These are phyloP conservation scores for Phytophthora pisi DNA, from an alignment of 352 stramenopile genomes.

Conservation along the genomic window DNA sequence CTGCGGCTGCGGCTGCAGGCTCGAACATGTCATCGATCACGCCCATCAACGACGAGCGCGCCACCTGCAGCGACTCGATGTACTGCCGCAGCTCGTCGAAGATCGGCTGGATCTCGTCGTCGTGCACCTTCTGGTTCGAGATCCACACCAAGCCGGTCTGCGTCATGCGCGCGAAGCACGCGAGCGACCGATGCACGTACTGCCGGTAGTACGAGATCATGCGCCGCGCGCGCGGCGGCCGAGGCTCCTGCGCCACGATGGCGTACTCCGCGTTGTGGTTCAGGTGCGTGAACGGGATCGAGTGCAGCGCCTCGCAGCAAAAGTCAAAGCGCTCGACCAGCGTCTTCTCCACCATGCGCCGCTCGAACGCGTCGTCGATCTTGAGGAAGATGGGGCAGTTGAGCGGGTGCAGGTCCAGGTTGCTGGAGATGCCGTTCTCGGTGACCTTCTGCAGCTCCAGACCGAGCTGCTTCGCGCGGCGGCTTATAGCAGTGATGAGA, in stretches of 20 bases:
- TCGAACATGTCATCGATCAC: slow-evolving; percentile 43
- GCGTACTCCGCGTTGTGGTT: slow-evolving; percentile 67
- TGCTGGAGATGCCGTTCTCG: slow-evolving; percentile 80
- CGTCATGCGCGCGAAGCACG: slow-evolving; percentile 78
- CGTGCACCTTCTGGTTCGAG: slow-evolving; percentile 76
- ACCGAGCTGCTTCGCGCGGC: slow-evolving; percentile 77
- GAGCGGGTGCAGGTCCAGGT: slow-evolving; percentile 79
- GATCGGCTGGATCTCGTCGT: slow-evolving; percentile 67
- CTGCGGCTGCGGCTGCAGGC: not conserved
- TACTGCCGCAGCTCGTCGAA: slow-evolving; percentile 67
- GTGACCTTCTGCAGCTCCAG: slow-evolving; percentile 75
- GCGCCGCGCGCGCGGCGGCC: slow-evolving; percentile 31
- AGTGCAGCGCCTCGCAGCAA: slow-evolving; percentile 71
- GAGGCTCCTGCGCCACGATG: slow-evolving; percentile 39
- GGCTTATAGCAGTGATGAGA: slow-evolving; percentile 69
- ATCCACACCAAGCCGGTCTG: slow-evolving; percentile 83
- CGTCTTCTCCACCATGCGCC: slow-evolving; percentile 63
- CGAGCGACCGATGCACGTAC: slow-evolving; percentile 66
- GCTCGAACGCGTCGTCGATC: slow-evolving; percentile 48
- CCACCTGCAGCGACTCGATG: slow-evolving; percentile 55
- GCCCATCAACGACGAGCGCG: slow-evolving; percentile 42
- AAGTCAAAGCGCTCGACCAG: slow-evolving; percentile 72
- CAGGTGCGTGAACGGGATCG: slow-evolving; percentile 57
- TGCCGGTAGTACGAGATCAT: slow-evolving; percentile 66
- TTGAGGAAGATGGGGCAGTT: slow-evolving; percentile 80